Percentiles rank a stretch among this genome's conserved stretches.
These are phyloP conservation scores for Podospora pseudopauciseta DNA, from an alignment of 495 filamentous ascomycete species.

Conservation along the genomic window DNA sequence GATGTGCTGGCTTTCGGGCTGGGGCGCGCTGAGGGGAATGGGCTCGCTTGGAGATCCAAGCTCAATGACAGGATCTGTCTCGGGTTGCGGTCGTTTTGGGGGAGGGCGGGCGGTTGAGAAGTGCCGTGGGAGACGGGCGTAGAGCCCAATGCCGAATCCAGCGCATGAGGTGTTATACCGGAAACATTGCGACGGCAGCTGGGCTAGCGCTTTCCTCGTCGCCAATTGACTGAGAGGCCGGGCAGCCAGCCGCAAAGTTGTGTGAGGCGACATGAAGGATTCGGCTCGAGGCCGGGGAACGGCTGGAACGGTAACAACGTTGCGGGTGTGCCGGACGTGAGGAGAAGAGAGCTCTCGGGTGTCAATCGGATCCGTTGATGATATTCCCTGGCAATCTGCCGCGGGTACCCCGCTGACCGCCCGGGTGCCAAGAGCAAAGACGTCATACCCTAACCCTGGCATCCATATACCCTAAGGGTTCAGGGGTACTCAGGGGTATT, in stretches of 20 bases:
- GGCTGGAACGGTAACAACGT: background rate
- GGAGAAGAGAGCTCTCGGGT: slow-evolving; percentile 4
- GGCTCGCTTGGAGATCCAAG: background rate
- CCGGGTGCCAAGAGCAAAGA: background rate
- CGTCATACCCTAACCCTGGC: slow-evolving; percentile 18
- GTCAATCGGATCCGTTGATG: background rate
- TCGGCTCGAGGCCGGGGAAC: slow-evolving; percentile 15
- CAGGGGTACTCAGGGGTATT: background rate
- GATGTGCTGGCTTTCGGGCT: slow-evolving; percentile 9
- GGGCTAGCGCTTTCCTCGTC: slow-evolving; percentile 4
- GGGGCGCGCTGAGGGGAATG: background rate
- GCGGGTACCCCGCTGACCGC: background rate
- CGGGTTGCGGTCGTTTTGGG: slow-evolving; percentile 11
- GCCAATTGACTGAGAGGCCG: slow-evolving; percentile 26
- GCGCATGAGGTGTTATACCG: slow-evolving; percentile 12
- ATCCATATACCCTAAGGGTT: background rate
- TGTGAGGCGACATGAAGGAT: slow-evolving; percentile 31
- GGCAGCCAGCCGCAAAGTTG: slow-evolving; percentile 30
- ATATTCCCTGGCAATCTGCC: slow-evolving; percentile 14
- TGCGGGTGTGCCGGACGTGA: slow-evolving; percentile 2
- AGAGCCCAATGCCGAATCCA: background rate
- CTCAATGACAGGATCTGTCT: slow-evolving; percentile 4
- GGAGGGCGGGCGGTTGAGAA: slow-evolving; percentile 25
- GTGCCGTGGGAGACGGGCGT: slow-evolving; percentile 3
- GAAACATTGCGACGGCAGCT: slow-evolving; percentile 14